Conservation (phyloP, 73 alveolate species). For the Paramecium biaurelia region DNA sequence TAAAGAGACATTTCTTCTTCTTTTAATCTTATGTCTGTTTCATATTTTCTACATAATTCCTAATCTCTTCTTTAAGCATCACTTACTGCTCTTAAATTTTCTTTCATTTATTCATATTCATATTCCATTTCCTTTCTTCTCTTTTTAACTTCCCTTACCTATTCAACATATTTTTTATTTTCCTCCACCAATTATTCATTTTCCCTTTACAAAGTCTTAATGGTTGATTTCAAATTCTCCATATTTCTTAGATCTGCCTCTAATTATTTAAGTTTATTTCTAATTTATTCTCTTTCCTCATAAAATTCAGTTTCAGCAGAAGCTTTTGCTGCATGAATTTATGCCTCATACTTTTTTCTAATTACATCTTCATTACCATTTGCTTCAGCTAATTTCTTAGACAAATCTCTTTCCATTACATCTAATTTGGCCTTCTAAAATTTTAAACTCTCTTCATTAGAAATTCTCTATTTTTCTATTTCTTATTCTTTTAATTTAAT, state of each 20-base stretch:
- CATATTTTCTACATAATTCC: constrained; percentile 50
- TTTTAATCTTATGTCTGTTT: constrained; percentile 36
- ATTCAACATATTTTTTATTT: constrained; percentile 33
- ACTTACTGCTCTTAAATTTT: constrained; percentile 47
- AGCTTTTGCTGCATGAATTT: constrained; percentile 38
- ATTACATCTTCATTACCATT: constrained; percentile 31
- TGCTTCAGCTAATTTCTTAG: constrained; percentile 48
- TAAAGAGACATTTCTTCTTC: constrained; percentile 44
- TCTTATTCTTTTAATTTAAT: constrained; percentile 58
- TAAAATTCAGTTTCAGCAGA: constrained; percentile 53
- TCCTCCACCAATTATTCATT: constrained; percentile 41
- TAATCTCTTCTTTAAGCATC: constrained; percentile 62
- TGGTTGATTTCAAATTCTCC: constrained; percentile 15
- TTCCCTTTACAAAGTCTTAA: not conserved
- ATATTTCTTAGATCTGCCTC: constrained; percentile 56
- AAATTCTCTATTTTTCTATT: constrained; percentile 33
- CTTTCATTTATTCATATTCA: constrained; percentile 48
- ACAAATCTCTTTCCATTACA: constrained; percentile 51
- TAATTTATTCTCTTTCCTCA: constrained; percentile 60
- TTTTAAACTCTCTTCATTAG: constrained; percentile 58
- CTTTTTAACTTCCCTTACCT: constrained; percentile 23
- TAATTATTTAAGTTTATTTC: constrained; percentile 3
- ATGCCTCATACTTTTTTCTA: constrained; percentile 12
- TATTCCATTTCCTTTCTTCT: constrained; percentile 27
- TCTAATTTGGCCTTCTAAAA: constrained; percentile 42